Evolutionary conservation across 768 basidiomycete genomes (phyloP).

Genomic region (Gloeophyllum trabeum): DNA sequence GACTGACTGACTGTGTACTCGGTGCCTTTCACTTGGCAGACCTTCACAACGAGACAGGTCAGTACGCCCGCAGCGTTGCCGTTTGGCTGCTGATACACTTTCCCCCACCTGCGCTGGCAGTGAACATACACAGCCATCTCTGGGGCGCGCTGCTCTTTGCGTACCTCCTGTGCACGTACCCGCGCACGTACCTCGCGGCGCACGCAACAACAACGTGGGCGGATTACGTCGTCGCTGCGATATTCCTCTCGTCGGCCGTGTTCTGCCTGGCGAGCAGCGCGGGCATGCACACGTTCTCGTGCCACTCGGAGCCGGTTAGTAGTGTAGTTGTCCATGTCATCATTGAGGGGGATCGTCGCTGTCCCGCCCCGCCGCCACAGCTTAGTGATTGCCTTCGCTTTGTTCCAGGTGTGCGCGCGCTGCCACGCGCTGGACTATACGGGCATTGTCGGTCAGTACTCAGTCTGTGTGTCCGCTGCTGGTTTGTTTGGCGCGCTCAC

Average conservation of each 20-base stretch:
- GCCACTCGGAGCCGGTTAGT: constrained; percentile 62
- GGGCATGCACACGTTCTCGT: constrained; percentile 59
- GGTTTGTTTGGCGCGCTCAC: constrained; percentile 2
- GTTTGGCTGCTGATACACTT: constrained; percentile 6
- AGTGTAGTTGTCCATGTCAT: no score
- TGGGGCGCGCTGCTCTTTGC: constrained; percentile 55
- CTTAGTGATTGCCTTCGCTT: no score
- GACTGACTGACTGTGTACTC: no score
- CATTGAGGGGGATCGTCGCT: no score
- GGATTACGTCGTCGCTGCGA: constrained; percentile 45
- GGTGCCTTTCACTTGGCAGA: constrained; percentile 41
- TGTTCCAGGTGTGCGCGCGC: constrained; percentile 38
- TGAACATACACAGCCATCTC: constrained; percentile 82
- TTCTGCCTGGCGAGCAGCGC: constrained; percentile 65
- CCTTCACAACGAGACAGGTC: constrained; percentile 72
- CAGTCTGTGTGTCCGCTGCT: constrained; percentile 2
- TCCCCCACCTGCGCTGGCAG: constrained; percentile 24
- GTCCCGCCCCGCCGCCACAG: no score
- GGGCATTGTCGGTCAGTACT: constrained; percentile 55
- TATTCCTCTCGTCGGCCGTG: constrained; percentile 65
- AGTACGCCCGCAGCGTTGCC: constrained; percentile 6
- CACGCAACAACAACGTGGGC: constrained; percentile 40
- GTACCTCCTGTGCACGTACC: constrained; percentile 42
- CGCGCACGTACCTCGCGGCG: constrained; percentile 38
- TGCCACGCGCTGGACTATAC: constrained; percentile 69